Base-by-base conservation (phyloP, 2,329 filamentous ascomycete species). In the Colletotrichum brevisporum region DNA sequence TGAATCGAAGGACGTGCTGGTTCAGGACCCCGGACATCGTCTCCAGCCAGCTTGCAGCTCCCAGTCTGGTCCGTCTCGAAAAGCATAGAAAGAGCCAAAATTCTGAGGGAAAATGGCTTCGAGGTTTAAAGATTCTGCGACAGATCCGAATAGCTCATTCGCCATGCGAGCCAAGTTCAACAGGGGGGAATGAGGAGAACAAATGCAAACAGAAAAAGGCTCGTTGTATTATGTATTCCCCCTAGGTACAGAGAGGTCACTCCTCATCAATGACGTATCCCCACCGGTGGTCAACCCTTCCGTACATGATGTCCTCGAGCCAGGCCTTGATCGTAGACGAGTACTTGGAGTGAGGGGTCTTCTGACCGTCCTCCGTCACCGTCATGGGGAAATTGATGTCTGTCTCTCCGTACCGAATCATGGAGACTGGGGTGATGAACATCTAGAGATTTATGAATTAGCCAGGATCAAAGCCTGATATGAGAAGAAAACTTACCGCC, bases 271-370 rank as follows among this genome's bases (percentile, higher is more conserved):
- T 84, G 39, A 92, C 85, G 64, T 92, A 86, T 45, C 87, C 90
- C 91, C 92, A 94, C 45, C 88, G 82, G 77, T 94, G 91, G 62
- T 90, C 75, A 75, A 86, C 87, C 63, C 86, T 86, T 68, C 92
- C 92, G 78, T 91, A 94, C 89, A 93, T 93, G 80, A 94, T 93
- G 72, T 91, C 89, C 70, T 85, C 83, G 70, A 94, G 82, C 87
- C 87, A 91, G 27, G 80, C 80, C 84, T 93, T 94, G 78, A 94
- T 82, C 78, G 84, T 83, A 73, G 79, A 75, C 16, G 90, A 90
- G 74, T 89, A 85, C 45, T 83, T 78, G 9, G 63, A 39, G 15
- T 41, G 24, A 2, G 62, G 45, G 4, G 36, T 45, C 26, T 67
- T 67, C 2, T 62, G 18, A 1, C 63, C 63, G 15, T 67, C 87